A percentile compares a stretch with the other conserved stretches of the same genome.
These are phyloP conservation scores for Musa itinerans DNA, from an alignment of 176 grass and related monocot species.

Conservation along the genomic window DNA sequence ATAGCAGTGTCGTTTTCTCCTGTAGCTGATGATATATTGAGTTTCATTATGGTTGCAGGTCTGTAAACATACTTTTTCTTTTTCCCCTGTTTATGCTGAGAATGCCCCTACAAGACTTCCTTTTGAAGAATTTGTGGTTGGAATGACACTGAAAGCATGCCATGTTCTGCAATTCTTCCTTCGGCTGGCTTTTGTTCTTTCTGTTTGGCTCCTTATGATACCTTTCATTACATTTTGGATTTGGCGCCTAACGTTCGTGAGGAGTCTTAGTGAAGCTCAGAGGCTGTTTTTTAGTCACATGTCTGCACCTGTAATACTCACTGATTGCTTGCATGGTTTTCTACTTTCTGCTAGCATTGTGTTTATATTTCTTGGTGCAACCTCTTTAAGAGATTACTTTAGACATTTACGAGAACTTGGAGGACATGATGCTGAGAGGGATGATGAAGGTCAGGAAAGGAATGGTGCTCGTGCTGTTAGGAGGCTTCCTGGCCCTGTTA, in stretches of 20 bases:
- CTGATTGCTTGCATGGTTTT: slow-evolving; percentile 93
- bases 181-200: slow-evolving; percentile 93
- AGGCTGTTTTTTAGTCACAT: slow-evolving; percentile 85
- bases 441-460: slow-evolving; percentile 70
- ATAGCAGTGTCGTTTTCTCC: neutral
- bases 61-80: slow-evolving; percentile 96
- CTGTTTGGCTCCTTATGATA: slow-evolving; percentile 98
- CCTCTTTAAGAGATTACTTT: slow-evolving; percentile 93
- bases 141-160: slow-evolving; percentile 86
- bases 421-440: slow-evolving; percentile 50
- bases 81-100: slow-evolving; percentile 79
- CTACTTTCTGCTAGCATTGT: slow-evolving; percentile 95
- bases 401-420: slow-evolving; percentile 91
- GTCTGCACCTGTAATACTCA: slow-evolving; percentile 77
- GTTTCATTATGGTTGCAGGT: slow-evolving; percentile 44
- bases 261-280: slow-evolving; percentile 85
- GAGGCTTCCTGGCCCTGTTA: slow-evolving; percentile 64
- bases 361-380: slow-evolving; percentile 97
- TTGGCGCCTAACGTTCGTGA: slow-evolving; percentile 86
- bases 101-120: slow-evolving; percentile 86
- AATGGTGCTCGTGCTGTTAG: slow-evolving; percentile 92
- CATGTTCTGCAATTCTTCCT: slow-evolving; percentile 87
- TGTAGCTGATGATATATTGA: neutral
- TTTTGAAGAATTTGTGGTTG: slow-evolving; percentile 94
- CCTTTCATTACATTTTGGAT: slow-evolving; percentile 99